Base-by-base conservation (phyloP, 257 asterid species). In the Lithospermum erythrorhizon region DNA sequence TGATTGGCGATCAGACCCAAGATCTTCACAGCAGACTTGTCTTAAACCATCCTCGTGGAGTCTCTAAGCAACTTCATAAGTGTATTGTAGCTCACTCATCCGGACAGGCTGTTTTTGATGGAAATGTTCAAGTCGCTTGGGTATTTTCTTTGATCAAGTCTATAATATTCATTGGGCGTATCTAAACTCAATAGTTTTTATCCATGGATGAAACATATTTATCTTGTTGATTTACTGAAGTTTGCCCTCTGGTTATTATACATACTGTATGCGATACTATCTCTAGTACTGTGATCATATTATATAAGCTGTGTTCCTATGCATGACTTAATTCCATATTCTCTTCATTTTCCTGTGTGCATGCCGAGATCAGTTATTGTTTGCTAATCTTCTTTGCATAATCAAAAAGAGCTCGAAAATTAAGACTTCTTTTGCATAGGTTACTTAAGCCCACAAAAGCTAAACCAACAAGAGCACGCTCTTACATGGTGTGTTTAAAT, bases 101-200 rank as follows among this genome's bases (percentile, higher is more conserved):
- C 5, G 94, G 94, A 51, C 97, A 91, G 71, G 93, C 88, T 35
- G 95, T 88, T 68, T 91, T 91, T 59, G 93, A 91, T 69, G 98
- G 98, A 54, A 91, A 86, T 11, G 80, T 91, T 66, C 96, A 84
- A 81, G 98, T 91, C 62, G 88, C 86, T n/a, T 54, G 81, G 98
- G 98, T 91, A 83, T 57, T 56, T 20, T 45, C 24, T 64, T 70
- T 54, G 63, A 13, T 52, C 66, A 24, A 32, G 20, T 49, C 62
- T 54, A 8, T 54, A 2, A 53, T 21, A 14, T 21, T 41, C 21
- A 24, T 10, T 9, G 22, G 3, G 21, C 15, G 8, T 53, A n/a
- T 16, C 22, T 19, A 2, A 53, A 18, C 20, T 55, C 32, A 22
- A 55, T 9, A 55, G 24, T 21, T 55, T 6, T 55, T 3, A 4